These are phyloP conservation scores for Pisolithus marmoratus DNA, from an alignment of 768 basidiomycete genomes.

Conservation along the genomic window DNA sequence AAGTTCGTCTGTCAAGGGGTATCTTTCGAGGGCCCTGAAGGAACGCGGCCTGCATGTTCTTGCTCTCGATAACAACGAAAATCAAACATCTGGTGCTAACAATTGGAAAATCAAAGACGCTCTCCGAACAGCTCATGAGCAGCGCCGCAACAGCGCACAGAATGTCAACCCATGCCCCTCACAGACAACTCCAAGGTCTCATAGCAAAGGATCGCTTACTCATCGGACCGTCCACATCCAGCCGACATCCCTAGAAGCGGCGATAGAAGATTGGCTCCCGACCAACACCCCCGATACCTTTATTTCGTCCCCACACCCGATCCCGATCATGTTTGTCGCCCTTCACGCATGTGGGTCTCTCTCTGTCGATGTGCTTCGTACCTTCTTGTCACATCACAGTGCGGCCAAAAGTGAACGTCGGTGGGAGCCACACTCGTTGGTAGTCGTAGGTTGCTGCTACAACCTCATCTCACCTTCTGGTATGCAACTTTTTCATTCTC, in stretches of 20 bases:
- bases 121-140: constrained; percentile 12
- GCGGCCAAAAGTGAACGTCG: constrained; percentile 2
- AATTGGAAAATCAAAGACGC: constrained; percentile 32
- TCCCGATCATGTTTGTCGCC: constrained; percentile 57
- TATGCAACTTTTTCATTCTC: constrained; percentile 6
- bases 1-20: constrained; percentile 40
- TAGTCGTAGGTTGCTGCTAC: constrained; percentile 77
- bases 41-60: constrained; percentile 43
- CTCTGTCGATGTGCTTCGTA: constrained; percentile 59
- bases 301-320: constrained; percentile 3
- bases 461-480: constrained; percentile 58
- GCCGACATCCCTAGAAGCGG: constrained; percentile 37
- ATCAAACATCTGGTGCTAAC: constrained; percentile 55
- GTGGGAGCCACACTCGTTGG: constrained; percentile 50
- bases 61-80: constrained; percentile 58
- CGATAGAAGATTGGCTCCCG: constrained; percentile 50
- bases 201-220: constrained; percentile 34
- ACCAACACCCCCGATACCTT: constrained; percentile 8
- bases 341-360: constrained; percentile 76
- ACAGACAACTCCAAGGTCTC: not conserved
- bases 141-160: constrained; percentile 6
- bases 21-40: constrained; percentile 49
- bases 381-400: constrained; percentile 34
- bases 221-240: constrained; percentile 56
- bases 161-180: not conserved